Base-by-base conservation (phyloP, 2,329 filamentous ascomycete genomes). In the Annulohypoxylon truncatum region DNA sequence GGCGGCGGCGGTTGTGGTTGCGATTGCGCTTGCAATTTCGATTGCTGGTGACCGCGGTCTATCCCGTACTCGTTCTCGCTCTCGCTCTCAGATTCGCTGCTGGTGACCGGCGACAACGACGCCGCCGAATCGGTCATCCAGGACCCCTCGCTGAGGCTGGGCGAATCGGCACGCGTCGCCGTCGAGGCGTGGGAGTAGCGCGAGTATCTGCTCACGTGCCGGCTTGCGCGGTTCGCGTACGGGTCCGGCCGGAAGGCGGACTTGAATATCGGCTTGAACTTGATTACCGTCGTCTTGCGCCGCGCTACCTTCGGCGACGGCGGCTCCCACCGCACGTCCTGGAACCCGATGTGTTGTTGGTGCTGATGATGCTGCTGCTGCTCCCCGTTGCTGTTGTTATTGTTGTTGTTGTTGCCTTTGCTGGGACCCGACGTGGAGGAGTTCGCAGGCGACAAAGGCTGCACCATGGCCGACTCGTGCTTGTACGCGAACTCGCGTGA, bases 331-430 rank as follows among this genome's bases (percentile, higher is more conserved):
- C 33, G 40, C 1, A 61, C 61, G 3, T 71, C 61, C 58, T 73
- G 70, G n/a, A 70, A 69, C 5, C 65, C 48, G 51, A 69, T 67
- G 22, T 72, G 71, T 1, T 6, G 29, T 29, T n/a, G n/a, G n/a
- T n/a, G n/a, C n/a, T n/a, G n/a, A n/a, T n/a, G n/a, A n/a, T n/a
- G n/a, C n/a, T n/a, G n/a, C n/a, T n/a, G n/a, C n/a, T n/a, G n/a
- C n/a, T n/a, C n/a, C n/a, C n/a, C n/a, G n/a, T n/a, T n/a, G n/a
- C n/a, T n/a, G n/a, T n/a, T n/a, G n/a, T n/a, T n/a, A n/a, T n/a
- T n/a, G n/a, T n/a, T n/a, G n/a, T n/a, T n/a, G n/a, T n/a, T n/a
- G n/a, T n/a, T n/a, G n/a, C 54, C 12, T n/a, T 5, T 38, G 35
- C 5, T 5, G 2, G 24, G n/a, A 9, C 15, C 33, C 13, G 40